Conservation (phyloP, 1,284 basidiomycete species). For the Tilletia indica region DNA sequence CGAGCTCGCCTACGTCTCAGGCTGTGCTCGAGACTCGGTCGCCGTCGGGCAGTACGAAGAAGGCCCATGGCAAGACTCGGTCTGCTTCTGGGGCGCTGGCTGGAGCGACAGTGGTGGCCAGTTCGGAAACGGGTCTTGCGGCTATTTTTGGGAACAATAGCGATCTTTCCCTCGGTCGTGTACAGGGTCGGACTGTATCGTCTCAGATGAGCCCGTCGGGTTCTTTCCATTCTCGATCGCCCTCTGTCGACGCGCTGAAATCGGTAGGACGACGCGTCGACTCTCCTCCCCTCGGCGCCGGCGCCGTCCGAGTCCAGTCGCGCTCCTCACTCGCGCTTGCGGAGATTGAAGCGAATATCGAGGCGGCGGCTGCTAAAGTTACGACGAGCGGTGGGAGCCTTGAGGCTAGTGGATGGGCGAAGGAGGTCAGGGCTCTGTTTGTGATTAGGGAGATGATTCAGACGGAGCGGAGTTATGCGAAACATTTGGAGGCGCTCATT, state of each 20-base stretch:
- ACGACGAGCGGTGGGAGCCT: conserved; percentile 38
- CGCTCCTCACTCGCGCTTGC: conserved; percentile 8
- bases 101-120: too few species aligned
- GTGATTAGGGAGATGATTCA: conserved; percentile 52
- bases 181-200: too few species aligned
- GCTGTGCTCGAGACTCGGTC: too few species aligned
- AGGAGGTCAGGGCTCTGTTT: conserved; percentile 52
- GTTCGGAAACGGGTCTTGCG: too few species aligned
- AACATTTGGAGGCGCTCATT: conserved; percentile 45
- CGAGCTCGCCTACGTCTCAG: too few species aligned
- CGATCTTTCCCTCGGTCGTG: too few species aligned
- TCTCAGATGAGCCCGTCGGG: neutral
- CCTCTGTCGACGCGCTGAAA: neutral
- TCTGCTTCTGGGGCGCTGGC: too few species aligned
- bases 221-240: neutral
- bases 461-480: conserved; percentile 51
- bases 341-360: conserved; percentile 7
- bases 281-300: neutral
- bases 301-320: neutral
- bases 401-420: conserved; percentile 52
- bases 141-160: too few species aligned
- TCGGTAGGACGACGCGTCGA: neutral
- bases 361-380: conserved; percentile 7
- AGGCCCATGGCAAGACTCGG: too few species aligned
- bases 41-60: too few species aligned